These are phyloP conservation scores for Cephaloascus fragrans DNA, from an alignment of 805 yeast genomes.

Conservation along the genomic window DNA sequence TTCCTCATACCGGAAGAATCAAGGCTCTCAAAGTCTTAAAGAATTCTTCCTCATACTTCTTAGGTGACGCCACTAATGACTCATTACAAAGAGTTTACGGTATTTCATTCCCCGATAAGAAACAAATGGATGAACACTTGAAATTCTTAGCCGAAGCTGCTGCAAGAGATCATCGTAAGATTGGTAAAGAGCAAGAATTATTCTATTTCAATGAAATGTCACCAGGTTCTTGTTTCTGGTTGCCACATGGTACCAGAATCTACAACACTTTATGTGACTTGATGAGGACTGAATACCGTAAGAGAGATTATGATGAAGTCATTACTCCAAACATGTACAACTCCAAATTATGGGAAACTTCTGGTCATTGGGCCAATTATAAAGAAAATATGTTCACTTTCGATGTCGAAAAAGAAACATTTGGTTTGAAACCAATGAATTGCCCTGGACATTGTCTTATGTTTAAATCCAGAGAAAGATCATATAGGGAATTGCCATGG, in stretches of 20 bases:
- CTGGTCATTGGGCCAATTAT: slow-evolving; percentile 98
- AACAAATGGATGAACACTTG: slow-evolving; percentile 87
- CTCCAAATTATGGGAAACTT: slow-evolving; percentile 94
- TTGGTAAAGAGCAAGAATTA: slow-evolving; percentile 94
- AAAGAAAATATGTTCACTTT: slow-evolving; percentile 96
- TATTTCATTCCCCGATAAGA: slow-evolving; percentile 97
- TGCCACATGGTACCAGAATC: slow-evolving; percentile 98
- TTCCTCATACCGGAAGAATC: slow-evolving; percentile 94
- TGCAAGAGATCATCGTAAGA: slow-evolving; percentile 89
- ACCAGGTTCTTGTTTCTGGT: slow-evolving; percentile 98
- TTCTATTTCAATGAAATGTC: slow-evolving; percentile 94
- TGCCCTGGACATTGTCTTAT: slow-evolving; percentile 91
- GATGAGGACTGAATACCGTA: slow-evolving; percentile 75
- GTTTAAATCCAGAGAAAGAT: slow-evolving; percentile 87
- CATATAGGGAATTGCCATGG: slow-evolving; percentile 96
- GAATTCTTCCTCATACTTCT: slow-evolving; percentile 92
- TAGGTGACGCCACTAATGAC: slow-evolving; percentile 88
- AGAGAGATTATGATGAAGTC: slow-evolving; percentile 96
- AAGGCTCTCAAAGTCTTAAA: slow-evolving; percentile 90
- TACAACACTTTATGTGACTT: slow-evolving; percentile 79
- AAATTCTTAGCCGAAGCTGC: slow-evolving; percentile 95
- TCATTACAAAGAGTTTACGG: slow-evolving; percentile 97
- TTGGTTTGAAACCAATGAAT: slow-evolving; percentile 91
- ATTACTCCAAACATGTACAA: slow-evolving; percentile 99
- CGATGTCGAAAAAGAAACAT: slow-evolving; percentile 93